Conservation (phyloP, 768 basidiomycete genomes). For the Cystofilobasidium capitatum region DNA sequence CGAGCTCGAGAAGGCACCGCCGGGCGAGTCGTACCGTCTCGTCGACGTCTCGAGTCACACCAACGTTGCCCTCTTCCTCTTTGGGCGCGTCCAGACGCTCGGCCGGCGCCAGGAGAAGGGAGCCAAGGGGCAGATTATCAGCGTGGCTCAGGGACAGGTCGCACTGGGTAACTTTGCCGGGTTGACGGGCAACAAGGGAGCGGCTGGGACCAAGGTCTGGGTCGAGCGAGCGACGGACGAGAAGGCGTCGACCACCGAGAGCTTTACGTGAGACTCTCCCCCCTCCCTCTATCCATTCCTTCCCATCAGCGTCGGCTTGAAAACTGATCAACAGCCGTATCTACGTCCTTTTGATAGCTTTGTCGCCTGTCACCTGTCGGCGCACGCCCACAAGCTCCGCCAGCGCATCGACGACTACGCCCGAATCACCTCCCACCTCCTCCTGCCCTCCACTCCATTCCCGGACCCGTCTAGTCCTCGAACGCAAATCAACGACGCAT, state of each 20-base stretch:
- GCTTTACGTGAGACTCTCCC: conserved; percentile 59
- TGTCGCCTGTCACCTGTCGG: conserved; percentile 82
- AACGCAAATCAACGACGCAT: conserved; percentile 58
- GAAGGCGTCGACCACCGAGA: conserved; percentile 51
- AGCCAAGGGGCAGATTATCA: conserved; percentile 38
- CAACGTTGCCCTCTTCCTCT: conserved; percentile 78
- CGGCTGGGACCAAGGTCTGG: conserved; percentile 76
- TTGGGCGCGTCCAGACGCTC: conserved; percentile 56
- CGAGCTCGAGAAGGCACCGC: conserved; percentile 37
- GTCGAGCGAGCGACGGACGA: conserved; percentile 50
- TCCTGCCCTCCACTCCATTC: conserved; percentile 54
- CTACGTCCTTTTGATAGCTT: conserved; percentile 49
- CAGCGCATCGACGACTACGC: conserved; percentile 66
- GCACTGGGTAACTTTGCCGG: conserved; percentile 52
- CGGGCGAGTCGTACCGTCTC: conserved; percentile 54
- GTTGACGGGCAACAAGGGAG: conserved; percentile 91
- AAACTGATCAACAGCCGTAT: too few species aligned
- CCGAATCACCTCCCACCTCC: conserved; percentile 66
- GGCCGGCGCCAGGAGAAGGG: background rate
- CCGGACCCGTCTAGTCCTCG: conserved; percentile 43
- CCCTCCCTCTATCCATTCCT: background rate
- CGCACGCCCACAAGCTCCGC: conserved; percentile 58
- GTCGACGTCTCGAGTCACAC: conserved; percentile 73
- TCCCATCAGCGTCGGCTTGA: too few species aligned
- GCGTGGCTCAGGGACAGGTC: conserved; percentile 53